A percentile compares a stretch with the other conserved stretches of the same genome.
phyloP scores from a whole-genome alignment of 305 asterid species.

The Fraxinus platypoda region DNA sequence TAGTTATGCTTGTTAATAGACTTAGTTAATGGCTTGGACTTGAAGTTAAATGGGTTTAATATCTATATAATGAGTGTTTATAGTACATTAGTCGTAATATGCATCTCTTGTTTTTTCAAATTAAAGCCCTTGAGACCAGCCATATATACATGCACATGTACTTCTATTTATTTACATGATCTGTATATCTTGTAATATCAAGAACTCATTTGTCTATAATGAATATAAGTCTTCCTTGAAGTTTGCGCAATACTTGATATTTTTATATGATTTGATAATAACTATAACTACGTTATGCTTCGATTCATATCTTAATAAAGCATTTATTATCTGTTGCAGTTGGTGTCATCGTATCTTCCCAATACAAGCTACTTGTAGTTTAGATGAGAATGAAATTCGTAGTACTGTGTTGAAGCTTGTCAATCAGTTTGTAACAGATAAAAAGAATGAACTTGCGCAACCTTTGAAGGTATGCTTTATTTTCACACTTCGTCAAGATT shows the following conservation, averaged over 20 bases:
- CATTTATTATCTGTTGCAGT: slow-evolving; percentile 28
- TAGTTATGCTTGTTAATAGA: not conserved
- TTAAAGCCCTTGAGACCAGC: not conserved
- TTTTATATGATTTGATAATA: not conserved
- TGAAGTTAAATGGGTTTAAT: not conserved
- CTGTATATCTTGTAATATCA: not conserved
- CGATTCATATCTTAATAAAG: not conserved
- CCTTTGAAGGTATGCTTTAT: slow-evolving; percentile 38
- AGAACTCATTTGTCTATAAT: not conserved
- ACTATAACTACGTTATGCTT: not conserved
- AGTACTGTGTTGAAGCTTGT: slow-evolving; percentile 36
- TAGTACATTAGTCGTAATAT: not conserved
- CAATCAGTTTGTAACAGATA: slow-evolving; percentile 27
- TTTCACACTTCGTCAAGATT: not conserved
- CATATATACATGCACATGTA: not conserved
- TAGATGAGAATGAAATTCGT: slow-evolving; percentile 39
- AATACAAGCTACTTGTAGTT: slow-evolving; percentile 43
- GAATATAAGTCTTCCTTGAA: not conserved
- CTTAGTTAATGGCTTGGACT: not conserved
- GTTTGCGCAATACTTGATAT: not conserved
- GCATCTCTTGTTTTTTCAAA: not conserved
- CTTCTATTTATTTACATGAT: not conserved
- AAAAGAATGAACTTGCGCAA: slow-evolving; percentile 20
- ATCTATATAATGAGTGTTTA: not conserved
- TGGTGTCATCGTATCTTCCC: slow-evolving; percentile 58